A percentile compares a stretch with the other conserved stretches of the same genome.
phyloP scores from a whole-genome alignment of 345 rosid genomes.

The Rhodamnia rubescens region DNA sequence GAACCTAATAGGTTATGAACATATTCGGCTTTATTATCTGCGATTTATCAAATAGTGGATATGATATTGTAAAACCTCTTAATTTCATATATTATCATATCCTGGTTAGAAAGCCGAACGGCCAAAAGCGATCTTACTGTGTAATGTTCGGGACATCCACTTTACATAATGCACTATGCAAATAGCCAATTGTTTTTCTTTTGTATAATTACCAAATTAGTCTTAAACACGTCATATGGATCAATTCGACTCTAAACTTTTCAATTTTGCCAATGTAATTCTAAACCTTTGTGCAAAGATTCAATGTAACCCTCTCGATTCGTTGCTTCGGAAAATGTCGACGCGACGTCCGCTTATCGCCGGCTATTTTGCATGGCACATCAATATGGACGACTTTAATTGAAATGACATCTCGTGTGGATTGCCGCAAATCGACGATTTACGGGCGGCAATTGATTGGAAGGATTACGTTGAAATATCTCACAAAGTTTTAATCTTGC shows the following conservation, averaged over 20 bases:
- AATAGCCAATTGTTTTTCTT: not conserved
- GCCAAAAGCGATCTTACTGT: not conserved
- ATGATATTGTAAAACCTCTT: not conserved
- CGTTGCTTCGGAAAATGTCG: too few relatives aligned
- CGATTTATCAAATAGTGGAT: not conserved
- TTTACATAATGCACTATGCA: not conserved
- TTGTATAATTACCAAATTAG: rapidly evolving
- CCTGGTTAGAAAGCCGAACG: not conserved
- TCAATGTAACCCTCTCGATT: not conserved
- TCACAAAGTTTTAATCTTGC: rapidly evolving
- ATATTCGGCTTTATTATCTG: not conserved
- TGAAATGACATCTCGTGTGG: rapidly evolving
- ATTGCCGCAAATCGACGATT: rapidly evolving
- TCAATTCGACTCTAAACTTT: not conserved
- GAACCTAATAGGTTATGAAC: rapidly evolving
- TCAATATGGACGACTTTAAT: rapidly evolving
- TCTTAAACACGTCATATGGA: not conserved
- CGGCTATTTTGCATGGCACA: rapidly evolving
- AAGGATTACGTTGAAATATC: not conserved
- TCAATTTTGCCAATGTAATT: rapidly evolving
- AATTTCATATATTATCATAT: not conserved
- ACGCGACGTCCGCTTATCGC: rapidly evolving
- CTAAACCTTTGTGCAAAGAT: not conserved
- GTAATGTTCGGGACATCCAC: not conserved
- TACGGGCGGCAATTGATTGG: rapidly evolving